These are phyloP conservation scores for Botrytis sinoallii DNA, from an alignment of 2,329 filamentous ascomycete species.

Conservation along the genomic window DNA sequence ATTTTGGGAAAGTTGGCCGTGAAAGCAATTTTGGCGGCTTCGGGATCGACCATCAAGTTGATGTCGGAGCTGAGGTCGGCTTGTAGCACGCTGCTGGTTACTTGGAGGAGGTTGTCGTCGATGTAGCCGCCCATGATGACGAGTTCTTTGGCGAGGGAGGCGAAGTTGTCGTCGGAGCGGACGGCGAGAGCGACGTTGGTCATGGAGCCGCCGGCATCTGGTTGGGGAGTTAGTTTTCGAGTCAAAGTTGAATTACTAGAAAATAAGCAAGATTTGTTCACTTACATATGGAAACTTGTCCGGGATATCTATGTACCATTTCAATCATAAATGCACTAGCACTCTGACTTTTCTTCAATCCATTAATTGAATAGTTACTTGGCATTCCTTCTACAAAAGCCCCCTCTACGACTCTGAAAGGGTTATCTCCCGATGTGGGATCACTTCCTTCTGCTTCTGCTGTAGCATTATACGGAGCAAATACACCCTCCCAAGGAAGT, in stretches of 20 bases:
- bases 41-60: constrained; percentile 51
- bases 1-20: constrained; percentile 48
- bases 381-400: constrained; percentile 48
- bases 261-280: too few species aligned
- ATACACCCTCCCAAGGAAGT: constrained; percentile 47
- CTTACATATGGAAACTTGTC: constrained; percentile 46
- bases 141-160: constrained; percentile 45
- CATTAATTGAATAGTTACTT: constrained; percentile 42
- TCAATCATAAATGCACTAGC: constrained; percentile 48
- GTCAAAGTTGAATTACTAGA: neutral
- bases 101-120: constrained; percentile 42
- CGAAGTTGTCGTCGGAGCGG: constrained; percentile 46
- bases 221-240: neutral
- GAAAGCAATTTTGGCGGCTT: constrained; percentile 48
- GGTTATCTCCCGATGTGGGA: constrained; percentile 44
- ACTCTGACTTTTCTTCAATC: constrained; percentile 31
- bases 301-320: constrained; percentile 48
- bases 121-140: constrained; percentile 51
- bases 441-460: constrained; percentile 44
- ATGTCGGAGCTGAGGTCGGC: constrained; percentile 40
- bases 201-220: constrained; percentile 43
- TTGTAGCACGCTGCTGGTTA: constrained; percentile 32
- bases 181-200: constrained; percentile 50
- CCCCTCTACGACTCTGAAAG: constrained; percentile 40
- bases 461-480: constrained; percentile 44